Conservation (phyloP, 2,329 filamentous ascomycete species). For the Exserohilum turcica region DNA sequence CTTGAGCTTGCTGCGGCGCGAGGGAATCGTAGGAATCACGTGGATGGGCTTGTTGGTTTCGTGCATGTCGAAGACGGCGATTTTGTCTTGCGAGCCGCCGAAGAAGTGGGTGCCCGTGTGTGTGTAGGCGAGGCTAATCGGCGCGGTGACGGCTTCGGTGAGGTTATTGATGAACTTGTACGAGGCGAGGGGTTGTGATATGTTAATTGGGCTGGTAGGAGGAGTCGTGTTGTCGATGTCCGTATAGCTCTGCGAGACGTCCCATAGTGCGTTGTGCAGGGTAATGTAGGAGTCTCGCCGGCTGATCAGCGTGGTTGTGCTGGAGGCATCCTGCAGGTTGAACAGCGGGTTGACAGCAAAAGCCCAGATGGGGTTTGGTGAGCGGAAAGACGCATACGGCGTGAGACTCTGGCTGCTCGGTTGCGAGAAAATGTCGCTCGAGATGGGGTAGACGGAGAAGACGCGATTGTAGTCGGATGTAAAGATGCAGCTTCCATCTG, state of each 20-base stretch:
- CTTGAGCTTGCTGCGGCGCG: constrained; percentile 49
- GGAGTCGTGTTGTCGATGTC: constrained; percentile 4
- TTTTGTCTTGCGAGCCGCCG: constrained; percentile 59
- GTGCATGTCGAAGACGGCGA: constrained; percentile 62
- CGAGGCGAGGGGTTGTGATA: constrained; percentile 48
- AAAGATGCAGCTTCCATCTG: constrained; percentile 63
- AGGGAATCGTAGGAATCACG: constrained; percentile 53
- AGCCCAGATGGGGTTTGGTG: constrained; percentile 58
- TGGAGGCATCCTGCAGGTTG: constrained; percentile 56
- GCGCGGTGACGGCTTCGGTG: constrained; percentile 62
- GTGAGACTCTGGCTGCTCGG: constrained; percentile 36
- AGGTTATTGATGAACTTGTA: constrained; percentile 61
- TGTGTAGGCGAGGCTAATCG: constrained; percentile 61
- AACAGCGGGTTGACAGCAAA: constrained; percentile 62
- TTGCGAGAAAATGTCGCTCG: constrained; percentile 14
- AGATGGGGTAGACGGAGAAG: constrained; percentile 56
- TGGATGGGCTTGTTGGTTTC: constrained; percentile 54
- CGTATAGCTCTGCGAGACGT: constrained; percentile 26
- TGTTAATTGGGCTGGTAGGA: constrained; percentile 23
- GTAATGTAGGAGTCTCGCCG: constrained; percentile 61
- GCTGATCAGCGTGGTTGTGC: constrained; percentile 58
- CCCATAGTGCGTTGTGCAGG: constrained; percentile 60
- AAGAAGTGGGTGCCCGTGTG: constrained; percentile 59
- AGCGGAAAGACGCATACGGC: constrained; percentile 54
- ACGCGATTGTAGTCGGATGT: constrained; percentile 60